Conservation (phyloP, 805 yeast species). For the Dipodascus albidus region DNA sequence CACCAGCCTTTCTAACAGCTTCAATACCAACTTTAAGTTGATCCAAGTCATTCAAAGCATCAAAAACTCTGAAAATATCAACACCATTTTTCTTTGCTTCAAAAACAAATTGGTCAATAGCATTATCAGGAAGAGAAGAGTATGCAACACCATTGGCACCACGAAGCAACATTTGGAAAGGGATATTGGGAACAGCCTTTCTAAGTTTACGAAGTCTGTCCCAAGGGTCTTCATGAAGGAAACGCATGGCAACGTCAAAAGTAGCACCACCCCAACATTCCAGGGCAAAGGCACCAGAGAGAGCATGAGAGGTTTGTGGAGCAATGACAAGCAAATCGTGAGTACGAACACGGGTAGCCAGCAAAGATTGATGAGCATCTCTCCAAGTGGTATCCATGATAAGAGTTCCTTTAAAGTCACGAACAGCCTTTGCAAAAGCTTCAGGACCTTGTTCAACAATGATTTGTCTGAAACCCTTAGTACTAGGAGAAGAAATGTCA, state of each 20-base stretch:
- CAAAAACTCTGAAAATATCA: conserved; percentile 95
- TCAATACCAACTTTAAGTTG: conserved; percentile 96
- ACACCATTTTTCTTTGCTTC: conserved; percentile 96
- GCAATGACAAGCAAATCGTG: conserved; percentile 87
- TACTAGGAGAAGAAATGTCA: conserved; percentile 46
- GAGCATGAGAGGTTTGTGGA: conserved; percentile 83
- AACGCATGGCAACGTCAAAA: conserved; percentile 96
- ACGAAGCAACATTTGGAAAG: conserved; percentile 97
- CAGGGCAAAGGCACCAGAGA: conserved; percentile 82
- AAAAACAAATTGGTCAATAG: conserved; percentile 90
- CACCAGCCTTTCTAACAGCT: conserved; percentile 97
- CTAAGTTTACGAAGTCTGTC: conserved; percentile 82
- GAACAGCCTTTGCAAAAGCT: conserved; percentile 78
- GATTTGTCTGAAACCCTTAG: conserved; percentile 88
- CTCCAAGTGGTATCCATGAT: conserved; percentile 99
- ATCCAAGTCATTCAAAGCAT: conserved; percentile 92
- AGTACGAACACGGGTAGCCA: conserved; percentile 96
- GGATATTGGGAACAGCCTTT: conserved; percentile 89
- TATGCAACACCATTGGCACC: conserved; percentile 99
- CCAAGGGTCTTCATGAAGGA: conserved; percentile 99
- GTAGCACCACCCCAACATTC: conserved; percentile 99
- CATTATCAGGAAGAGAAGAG: conserved; percentile 95
- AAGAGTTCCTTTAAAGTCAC: conserved; percentile 74
- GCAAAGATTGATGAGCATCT: conserved; percentile 96
- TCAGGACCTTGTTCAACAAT: conserved; percentile 79